Percentiles rank a stretch among this genome's conserved stretches.
Evolutionary conservation across 768 basidiomycete species (phyloP).

Genomic region (Kwoniella mangroviensis): DNA sequence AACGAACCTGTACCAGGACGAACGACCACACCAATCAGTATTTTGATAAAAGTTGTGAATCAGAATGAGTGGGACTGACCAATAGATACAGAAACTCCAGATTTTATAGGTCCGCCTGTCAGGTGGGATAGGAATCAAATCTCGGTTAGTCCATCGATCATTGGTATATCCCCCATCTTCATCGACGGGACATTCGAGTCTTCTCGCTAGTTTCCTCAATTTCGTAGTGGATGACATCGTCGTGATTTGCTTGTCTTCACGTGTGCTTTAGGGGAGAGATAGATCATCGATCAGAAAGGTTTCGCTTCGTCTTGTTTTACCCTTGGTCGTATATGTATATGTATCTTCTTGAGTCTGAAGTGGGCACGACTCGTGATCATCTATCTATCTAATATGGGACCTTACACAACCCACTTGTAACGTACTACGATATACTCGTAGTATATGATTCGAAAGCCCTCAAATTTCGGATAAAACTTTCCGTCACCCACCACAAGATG

Average conservation of each 20-base stretch:
- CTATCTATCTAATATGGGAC: background rate
- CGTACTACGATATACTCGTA: no score
- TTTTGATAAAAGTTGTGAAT: no score
- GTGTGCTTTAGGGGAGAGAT: no score
- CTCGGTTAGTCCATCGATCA: slow-evolving; percentile 38
- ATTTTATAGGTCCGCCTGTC: slow-evolving; percentile 38
- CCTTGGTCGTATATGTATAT: no score
- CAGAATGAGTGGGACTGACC: background rate
- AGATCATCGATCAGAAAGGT: background rate
- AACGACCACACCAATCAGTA: background rate
- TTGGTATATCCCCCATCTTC: slow-evolving; percentile 31
- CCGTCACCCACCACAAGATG: no score
- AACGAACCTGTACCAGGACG: slow-evolving; percentile 4
- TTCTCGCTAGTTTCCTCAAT: slow-evolving; percentile 16
- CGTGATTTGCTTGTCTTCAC: background rate
- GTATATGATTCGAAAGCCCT: no score
- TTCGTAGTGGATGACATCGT: slow-evolving; percentile 8
- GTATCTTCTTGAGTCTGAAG: background rate
- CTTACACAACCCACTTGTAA: no score
- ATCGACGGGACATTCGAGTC: slow-evolving; percentile 32
- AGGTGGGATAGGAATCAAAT: slow-evolving; percentile 44
- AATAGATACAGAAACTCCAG: slow-evolving; percentile 29
- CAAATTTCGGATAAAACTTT: no score
- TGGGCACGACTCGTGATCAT: background rate
- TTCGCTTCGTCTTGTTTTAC: background rate